Base-by-base conservation (phyloP, 1,139 yeast genomes). In the Hanseniaspora gamundiae region DNA sequence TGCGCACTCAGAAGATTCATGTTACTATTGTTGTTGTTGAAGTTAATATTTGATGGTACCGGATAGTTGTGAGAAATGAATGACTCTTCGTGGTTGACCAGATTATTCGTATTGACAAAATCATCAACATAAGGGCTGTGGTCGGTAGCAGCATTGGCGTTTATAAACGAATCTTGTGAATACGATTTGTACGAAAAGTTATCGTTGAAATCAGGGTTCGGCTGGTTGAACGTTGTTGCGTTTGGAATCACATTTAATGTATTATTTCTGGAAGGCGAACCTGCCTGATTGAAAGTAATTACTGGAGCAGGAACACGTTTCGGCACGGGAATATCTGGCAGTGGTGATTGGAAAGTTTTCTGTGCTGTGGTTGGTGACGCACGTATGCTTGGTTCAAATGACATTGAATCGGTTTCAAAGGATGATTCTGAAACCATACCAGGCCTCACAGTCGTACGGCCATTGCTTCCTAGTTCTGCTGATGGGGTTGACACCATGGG, bases 381-480 rank as follows among this genome's bases (percentile, higher is more conserved):
- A 28, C 9, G 6, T 24, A 28, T 13, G n/a, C 16, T 28, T 7
- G 31, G 16, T 28, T 28, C 26, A 24, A 7, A 24, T 24, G 26
- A 24, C 26, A 24, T 7, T 6, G 26, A 6, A 24, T 24, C 26
- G 6, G 26, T 24, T 24, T 24, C 26, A 24, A 24, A 24, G 9
- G 26, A 24, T 24, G 26, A 24, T 24, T 24, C 26, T 24, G 26
- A 24, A 24, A 24, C 26, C 26, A 24, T 9, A 24, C 26, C 9
- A 24, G 26, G 26, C 9, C 8, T 7, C 6, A 7, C 26, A 24
- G 26, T 6, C 6, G 26, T 9, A 24, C n/a, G n/a, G n/a, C n/a
- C n/a, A n/a, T n/a, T n/a, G n/a, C n/a, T n/a, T 35, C 44, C 28
- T 30, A 38, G 27, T 42, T 35, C n/a, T 17, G 14, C 33, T 38